Conservation (phyloP, 2,329 filamentous ascomycete genomes). For the Beauveria bassiana region DNA sequence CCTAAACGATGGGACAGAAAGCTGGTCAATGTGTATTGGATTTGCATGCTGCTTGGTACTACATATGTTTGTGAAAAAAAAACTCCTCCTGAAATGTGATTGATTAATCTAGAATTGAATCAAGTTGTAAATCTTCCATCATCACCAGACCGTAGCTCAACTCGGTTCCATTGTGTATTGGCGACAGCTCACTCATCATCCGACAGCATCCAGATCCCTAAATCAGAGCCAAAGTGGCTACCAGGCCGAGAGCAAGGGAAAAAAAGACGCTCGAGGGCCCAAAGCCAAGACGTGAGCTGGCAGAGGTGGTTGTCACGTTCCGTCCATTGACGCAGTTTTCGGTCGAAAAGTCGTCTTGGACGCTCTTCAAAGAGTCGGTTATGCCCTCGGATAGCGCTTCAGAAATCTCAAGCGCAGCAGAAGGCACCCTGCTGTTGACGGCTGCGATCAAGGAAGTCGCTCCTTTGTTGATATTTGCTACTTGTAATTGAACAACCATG, state of each 20-base stretch:
- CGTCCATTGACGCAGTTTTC: slow-evolving; percentile 7
- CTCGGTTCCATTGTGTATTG: too few species aligned
- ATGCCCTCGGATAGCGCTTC: slow-evolving; percentile 4
- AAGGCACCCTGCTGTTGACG: neutral
- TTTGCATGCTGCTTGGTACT: too few species aligned
- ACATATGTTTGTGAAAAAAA: too few species aligned
- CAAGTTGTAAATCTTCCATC: neutral
- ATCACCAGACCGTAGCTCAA: too few species aligned
- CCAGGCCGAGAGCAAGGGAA: neutral
- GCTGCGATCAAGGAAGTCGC: neutral
- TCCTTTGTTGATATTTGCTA: slow-evolving; percentile 2
- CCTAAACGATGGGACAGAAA: too few species aligned
- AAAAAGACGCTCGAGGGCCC: neutral
- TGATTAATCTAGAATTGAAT: too few species aligned
- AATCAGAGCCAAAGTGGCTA: neutral
- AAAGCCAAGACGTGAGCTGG: neutral
- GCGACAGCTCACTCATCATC: too few species aligned
- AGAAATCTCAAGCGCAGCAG: neutral
- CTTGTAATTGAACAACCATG: slow-evolving; percentile 14
- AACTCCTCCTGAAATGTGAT: too few species aligned
- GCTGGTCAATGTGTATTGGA: too few species aligned
- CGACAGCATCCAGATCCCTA: too few species aligned
- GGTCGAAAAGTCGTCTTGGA: neutral
- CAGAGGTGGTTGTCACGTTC: neutral
- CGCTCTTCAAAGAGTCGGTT: neutral